Conservation (phyloP, 2,329 filamentous ascomycete species). For the Penicillium sp. region DNA sequence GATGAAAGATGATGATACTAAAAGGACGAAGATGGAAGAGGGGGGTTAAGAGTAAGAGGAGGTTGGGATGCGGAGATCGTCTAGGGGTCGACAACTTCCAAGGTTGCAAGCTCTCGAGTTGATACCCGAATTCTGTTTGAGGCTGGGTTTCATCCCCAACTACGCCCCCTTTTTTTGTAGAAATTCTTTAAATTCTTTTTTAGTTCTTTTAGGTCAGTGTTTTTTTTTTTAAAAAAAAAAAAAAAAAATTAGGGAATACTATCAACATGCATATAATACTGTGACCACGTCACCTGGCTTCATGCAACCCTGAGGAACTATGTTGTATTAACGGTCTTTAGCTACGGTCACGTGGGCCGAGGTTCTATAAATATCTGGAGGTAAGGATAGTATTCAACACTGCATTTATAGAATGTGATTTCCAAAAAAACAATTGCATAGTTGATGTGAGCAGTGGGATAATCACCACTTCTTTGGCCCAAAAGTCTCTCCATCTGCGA, state of each 20-base stretch:
- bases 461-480: slow-evolving; percentile 12
- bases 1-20: background rate
- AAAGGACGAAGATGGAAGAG: slow-evolving; percentile 5
- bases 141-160: slow-evolving; percentile 4
- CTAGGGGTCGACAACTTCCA: background rate
- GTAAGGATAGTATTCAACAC: background rate
- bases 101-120: slow-evolving; percentile 8
- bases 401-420: too few species aligned
- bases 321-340: background rate
- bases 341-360: background rate
- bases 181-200: background rate
- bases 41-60: slow-evolving; percentile 10
- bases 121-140: slow-evolving; percentile 13
- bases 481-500: slow-evolving; percentile 14
- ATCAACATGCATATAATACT: background rate
- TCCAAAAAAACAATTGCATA: background rate
- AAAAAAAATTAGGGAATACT: background rate
- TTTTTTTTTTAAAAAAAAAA: background rate
- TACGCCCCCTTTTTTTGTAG: background rate
- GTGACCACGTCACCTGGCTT: slow-evolving; percentile 1
- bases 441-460: too few species aligned
- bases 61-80: slow-evolving; percentile 9
- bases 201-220: background rate
- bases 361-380: background rate
- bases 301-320: background rate